Evolutionary conservation across 805 yeast species (phyloP).

Genomic region (Nematodospora valgi): DNA sequence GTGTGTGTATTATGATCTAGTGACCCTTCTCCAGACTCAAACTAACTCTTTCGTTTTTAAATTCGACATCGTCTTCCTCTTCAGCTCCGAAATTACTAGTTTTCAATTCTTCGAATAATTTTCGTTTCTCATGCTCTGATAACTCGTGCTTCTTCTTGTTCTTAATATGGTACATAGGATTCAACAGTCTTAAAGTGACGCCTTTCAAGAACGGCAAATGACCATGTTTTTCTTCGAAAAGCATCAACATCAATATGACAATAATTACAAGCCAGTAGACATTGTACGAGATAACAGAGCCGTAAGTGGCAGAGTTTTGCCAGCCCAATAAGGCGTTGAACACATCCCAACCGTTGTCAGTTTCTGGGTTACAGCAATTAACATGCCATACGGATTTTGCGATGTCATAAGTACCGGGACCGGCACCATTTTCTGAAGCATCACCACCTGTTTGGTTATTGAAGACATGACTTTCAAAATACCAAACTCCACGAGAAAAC

Average conservation of each 20-base stretch:
- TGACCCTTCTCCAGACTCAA: constrained; percentile 4
- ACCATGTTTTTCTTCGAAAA: constrained; percentile 80
- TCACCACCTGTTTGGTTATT: constrained; percentile 82
- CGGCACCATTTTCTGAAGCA: constrained; percentile 88
- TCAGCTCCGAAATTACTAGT: constrained; percentile 15
- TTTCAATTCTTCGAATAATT: constrained; percentile 31
- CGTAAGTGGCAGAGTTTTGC: constrained; percentile 95
- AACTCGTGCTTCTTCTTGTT: constrained; percentile 53
- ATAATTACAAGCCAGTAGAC: constrained; percentile 67
- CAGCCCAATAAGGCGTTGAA: constrained; percentile 94
- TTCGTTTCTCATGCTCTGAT: constrained; percentile 29
- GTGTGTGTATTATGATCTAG: constrained; percentile 4
- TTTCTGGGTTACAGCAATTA: constrained; percentile 93
- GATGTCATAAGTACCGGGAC: constrained; percentile 93
- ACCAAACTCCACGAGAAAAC: constrained; percentile 92
- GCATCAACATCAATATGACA: constrained; percentile 56
- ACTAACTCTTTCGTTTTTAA: constrained; percentile 6
- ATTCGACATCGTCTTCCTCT: constrained; percentile 12
- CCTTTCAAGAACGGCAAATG: constrained; percentile 68
- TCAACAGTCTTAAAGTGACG: constrained; percentile 42
- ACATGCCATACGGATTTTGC: constrained; percentile 86
- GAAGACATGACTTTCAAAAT: constrained; percentile 68
- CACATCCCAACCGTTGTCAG: constrained; percentile 94
- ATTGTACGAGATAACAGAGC: constrained; percentile 87
- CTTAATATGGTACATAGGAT: constrained; percentile 73